Evolutionary conservation across 306 rosid species (phyloP).

Genomic region (Carpinus viminea): DNA sequence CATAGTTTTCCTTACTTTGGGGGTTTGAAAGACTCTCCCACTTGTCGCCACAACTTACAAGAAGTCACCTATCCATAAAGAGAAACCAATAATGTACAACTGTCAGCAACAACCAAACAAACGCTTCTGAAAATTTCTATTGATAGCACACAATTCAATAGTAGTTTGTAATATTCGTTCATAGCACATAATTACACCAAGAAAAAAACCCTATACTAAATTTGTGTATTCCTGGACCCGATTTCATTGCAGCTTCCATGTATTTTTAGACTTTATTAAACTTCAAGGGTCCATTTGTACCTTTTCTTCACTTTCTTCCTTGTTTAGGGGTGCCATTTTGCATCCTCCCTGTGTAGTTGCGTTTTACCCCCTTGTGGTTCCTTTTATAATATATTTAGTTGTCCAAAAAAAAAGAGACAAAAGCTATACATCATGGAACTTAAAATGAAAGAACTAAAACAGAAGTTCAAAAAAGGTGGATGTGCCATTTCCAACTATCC

Average conservation of each 20-base stretch:
- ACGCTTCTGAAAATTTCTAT: conserved; percentile 23
- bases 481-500: conserved; percentile 8
- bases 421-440: not conserved
- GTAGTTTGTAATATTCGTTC: not conserved
- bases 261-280: not conserved
- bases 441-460: conserved; percentile 1
- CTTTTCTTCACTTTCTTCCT: not conserved
- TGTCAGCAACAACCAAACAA: conserved; percentile 29
- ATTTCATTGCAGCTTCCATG: not conserved
- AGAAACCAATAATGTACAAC: conserved; percentile 27
- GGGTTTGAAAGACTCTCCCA: conserved; percentile 98
- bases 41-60: conserved; percentile 97
- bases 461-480: conserved; percentile 5
- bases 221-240: not conserved
- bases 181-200: not conserved
- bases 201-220: not conserved
- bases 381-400: not conserved
- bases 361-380: not conserved
- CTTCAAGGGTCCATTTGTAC: not conserved
- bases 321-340: not conserved
- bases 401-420: not conserved
- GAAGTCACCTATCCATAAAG: conserved; percentile 77
- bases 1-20: conserved; percentile 72
- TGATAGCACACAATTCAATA: conserved; percentile 3
- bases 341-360: not conserved